Conservation (phyloP, 176 grass and related monocot genomes). For the Rhynchospora breviuscula region DNA sequence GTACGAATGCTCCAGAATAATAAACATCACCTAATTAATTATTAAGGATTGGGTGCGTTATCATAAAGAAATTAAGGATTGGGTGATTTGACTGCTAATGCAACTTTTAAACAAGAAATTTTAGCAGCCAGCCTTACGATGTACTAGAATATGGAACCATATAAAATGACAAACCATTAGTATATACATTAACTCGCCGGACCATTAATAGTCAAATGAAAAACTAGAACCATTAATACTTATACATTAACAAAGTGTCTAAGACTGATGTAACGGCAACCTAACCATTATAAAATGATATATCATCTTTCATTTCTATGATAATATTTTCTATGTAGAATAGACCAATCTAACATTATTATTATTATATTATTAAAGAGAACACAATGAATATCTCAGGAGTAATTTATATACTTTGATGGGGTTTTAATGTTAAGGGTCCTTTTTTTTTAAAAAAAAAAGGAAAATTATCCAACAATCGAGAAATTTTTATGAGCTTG, state of each 20-base stretch:
- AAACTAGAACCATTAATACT: too few species aligned
- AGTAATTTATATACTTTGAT: background rate
- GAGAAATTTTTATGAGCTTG: background rate
- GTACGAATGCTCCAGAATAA: background rate
- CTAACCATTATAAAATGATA: background rate
- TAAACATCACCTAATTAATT: background rate
- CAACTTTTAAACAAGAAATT: background rate
- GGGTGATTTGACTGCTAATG: background rate
- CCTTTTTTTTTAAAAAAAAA: background rate
- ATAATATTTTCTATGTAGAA: background rate
- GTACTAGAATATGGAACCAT: too few species aligned
- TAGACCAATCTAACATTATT: background rate
- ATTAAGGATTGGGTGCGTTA: background rate
- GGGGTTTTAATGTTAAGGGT: background rate
- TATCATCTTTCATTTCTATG: background rate
- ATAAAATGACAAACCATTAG: too few species aligned
- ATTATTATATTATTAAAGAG: background rate
- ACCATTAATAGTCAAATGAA: too few species aligned
- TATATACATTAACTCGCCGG: too few species aligned
- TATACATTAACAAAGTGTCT: background rate
- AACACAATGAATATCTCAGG: background rate
- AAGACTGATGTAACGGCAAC: background rate
- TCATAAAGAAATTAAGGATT: background rate
- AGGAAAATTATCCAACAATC: background rate
- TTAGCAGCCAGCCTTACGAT: background rate